Evolutionary conservation across 208 protist species (phyloP).

Genomic region (Acanthamoeba castellanii): DNA sequence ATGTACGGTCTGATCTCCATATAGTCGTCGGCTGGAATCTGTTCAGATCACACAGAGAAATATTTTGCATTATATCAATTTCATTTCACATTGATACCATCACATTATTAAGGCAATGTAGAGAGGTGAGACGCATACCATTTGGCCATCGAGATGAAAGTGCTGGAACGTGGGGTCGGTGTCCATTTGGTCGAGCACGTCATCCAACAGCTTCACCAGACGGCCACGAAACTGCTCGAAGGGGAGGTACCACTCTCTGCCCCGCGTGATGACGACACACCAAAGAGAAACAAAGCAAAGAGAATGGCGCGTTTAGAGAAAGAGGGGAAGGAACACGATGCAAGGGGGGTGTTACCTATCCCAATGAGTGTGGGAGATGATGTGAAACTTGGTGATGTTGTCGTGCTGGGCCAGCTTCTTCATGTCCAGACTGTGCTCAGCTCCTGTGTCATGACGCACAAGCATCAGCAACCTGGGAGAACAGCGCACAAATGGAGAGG

Average conservation of each 20-base stretch:
- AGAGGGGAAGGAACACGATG: background rate
- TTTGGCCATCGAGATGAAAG: slow-evolving; percentile 73
- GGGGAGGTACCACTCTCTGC: slow-evolving; percentile 70
- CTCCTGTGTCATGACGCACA: background rate
- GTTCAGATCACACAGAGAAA: background rate
- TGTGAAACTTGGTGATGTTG: slow-evolving; percentile 48
- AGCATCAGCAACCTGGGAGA: background rate
- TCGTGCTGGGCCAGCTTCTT: background rate
- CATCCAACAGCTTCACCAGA: slow-evolving; percentile 61
- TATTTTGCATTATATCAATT: background rate
- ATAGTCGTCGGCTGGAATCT: slow-evolving; percentile 68
- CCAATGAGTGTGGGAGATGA: slow-evolving; percentile 72
- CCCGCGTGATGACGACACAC: too few species aligned
- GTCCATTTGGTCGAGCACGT: slow-evolving; percentile 37
- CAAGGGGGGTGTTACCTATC: background rate
- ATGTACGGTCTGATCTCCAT: slow-evolving; percentile 17
- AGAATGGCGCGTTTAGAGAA: background rate
- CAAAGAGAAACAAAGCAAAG: background rate
- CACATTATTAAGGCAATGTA: background rate
- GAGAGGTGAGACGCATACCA: background rate
- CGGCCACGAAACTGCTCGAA: slow-evolving; percentile 65
- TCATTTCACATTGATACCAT: background rate
- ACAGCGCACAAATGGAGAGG: background rate
- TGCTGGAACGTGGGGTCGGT: slow-evolving; percentile 37
- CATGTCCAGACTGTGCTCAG: slow-evolving; percentile 51